Percentiles rank a stretch among this genome's conserved stretches.
Conservation (phyloP, 345 rosid species). For the Noccaea bulbosa region DNA sequence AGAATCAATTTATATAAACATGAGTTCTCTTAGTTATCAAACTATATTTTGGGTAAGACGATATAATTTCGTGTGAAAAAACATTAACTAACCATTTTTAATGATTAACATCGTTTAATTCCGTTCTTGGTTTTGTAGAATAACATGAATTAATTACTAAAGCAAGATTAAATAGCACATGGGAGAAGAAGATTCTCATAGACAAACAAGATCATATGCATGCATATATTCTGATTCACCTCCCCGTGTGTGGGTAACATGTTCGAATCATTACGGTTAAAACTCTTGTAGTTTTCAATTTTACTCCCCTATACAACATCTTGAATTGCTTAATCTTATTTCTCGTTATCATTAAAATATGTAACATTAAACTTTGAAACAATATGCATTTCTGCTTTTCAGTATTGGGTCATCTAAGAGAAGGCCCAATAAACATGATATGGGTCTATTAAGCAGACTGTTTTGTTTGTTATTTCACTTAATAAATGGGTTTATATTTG, state of each 20-base stretch:
- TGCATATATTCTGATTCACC: conserved; percentile 39
- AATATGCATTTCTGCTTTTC: background rate
- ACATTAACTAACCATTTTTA: background rate
- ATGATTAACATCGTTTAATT: background rate
- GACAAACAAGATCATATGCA: conserved; percentile 43
- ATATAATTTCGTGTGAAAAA: background rate
- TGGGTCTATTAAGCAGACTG: background rate
- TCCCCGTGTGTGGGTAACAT: conserved; percentile 35
- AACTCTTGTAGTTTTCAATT: conserved; percentile 22
- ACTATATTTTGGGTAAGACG: too few relatives aligned
- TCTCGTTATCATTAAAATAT: background rate
- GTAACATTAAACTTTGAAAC: background rate
- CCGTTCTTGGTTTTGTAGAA: background rate
- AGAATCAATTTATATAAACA: too few relatives aligned
- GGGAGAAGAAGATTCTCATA: conserved; percentile 31
- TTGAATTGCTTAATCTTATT: background rate
- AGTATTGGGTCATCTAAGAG: background rate
- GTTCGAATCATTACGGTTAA: conserved; percentile 43
- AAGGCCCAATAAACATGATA: background rate
- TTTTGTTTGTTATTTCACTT: too few relatives aligned
- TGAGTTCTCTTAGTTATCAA: too few relatives aligned
- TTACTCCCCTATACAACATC: background rate
- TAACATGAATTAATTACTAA: background rate
- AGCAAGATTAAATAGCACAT: conserved; percentile 38
- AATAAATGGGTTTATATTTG: background rate